Percentiles rank a stretch among this genome's conserved stretches.
Evolutionary conservation across 768 basidiomycete genomes (phyloP).

Genomic region (Hypholoma fasciculare): DNA sequence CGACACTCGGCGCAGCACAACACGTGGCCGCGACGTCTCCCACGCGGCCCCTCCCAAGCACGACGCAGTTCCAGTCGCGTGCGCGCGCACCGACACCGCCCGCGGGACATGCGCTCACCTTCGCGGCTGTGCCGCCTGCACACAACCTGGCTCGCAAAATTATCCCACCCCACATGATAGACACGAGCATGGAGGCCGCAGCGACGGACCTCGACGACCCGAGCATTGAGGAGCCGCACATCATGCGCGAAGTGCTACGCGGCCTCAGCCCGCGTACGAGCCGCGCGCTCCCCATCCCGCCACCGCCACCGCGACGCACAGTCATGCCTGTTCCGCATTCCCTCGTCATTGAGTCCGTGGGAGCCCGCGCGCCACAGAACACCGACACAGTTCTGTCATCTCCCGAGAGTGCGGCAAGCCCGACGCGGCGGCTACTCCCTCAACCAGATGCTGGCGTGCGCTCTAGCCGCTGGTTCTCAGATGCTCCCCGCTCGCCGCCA

Average conservation of each 20-base stretch:
- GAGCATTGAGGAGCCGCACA: conserved; percentile 27
- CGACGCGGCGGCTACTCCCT: conserved; percentile 4
- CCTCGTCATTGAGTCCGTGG: neutral
- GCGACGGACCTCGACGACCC: conserved; percentile 21
- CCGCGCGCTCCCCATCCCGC: conserved; percentile 11
- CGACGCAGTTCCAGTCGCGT: neutral
- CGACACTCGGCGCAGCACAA: neutral
- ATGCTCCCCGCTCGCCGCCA: neutral
- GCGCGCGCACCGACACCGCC: neutral
- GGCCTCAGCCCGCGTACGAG: conserved; percentile 46
- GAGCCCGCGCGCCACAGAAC: neutral
- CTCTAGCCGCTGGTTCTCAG: neutral
- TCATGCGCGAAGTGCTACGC: conserved; percentile 40
- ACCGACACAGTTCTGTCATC: neutral
- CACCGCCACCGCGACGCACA: conserved; percentile 1
- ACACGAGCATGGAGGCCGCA: neutral
- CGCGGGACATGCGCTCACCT: neutral
- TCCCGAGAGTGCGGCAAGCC: conserved; percentile 1
- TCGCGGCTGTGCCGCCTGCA: neutral
- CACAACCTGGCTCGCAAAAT: neutral
- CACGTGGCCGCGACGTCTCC: neutral
- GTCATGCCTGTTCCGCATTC: neutral
- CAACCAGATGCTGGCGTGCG: neutral
- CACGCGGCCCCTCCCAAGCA: neutral
- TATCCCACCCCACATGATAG: neutral